Percentiles rank a stretch among this genome's conserved stretches.
phyloP scores from a whole-genome alignment of 1,139 yeast species.

The Yamadazyma aaseri region DNA sequence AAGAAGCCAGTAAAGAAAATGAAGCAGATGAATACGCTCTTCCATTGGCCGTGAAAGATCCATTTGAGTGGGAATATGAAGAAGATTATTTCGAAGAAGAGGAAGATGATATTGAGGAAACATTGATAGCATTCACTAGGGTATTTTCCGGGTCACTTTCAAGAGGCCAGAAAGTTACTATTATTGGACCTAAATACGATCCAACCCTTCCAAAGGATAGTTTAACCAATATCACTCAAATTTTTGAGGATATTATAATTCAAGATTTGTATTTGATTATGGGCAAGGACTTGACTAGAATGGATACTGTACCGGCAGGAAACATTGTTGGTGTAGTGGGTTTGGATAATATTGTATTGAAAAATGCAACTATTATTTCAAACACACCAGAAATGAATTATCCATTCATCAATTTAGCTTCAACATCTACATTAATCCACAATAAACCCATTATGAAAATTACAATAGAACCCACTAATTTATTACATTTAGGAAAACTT shows the following conservation, averaged over 20 bases:
- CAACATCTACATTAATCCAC: conserved; percentile 52
- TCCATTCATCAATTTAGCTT: conserved; percentile 76
- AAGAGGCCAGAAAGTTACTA: conserved; percentile 70
- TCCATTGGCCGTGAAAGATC: conserved; percentile 26
- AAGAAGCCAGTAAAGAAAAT: conserved; percentile 25
- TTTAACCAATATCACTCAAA: conserved; percentile 39
- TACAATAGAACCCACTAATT: conserved; percentile 91
- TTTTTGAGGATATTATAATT: conserved; percentile 47
- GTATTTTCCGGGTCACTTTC: conserved; percentile 80
- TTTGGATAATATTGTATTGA: conserved; percentile 74
- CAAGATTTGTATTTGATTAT: conserved; percentile 76
- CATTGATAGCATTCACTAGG: conserved; percentile 83
- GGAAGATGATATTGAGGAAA: conserved; percentile 49
- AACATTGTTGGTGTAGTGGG: conserved; percentile 95
- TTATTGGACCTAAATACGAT: conserved; percentile 85
- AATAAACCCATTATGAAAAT: conserved; percentile 87
- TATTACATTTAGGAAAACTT: conserved; percentile 70
- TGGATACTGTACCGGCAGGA: conserved; percentile 88
- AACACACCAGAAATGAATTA: conserved; percentile 34
- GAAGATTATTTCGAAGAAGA: conserved; percentile 45
- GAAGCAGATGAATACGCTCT: conserved; percentile 31
- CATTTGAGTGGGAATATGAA: conserved; percentile 50
- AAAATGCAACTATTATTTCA: conserved; percentile 77
- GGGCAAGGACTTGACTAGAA: conserved; percentile 86
- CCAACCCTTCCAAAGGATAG: conserved; percentile 62